Base-by-base conservation (phyloP, 495 filamentous ascomycete species). In the Entonaema liquescens region DNA sequence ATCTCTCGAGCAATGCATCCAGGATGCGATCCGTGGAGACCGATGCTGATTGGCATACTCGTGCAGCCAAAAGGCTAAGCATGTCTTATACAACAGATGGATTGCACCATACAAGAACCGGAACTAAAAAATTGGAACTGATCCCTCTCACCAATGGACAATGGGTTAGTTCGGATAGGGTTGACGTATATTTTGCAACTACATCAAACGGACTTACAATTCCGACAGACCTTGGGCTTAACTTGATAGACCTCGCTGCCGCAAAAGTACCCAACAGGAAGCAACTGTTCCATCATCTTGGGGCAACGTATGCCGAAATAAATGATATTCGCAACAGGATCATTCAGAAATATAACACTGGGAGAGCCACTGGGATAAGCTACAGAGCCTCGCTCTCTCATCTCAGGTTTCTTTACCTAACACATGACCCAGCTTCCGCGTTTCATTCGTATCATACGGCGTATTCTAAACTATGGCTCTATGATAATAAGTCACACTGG, bases 351-450 rank as follows among this genome's bases (percentile, higher is more conserved):
- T 1, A 58, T 70, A 74, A 44, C 21, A 3, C 58, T 12, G 19
- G 0, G 5, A 5, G 1, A 0, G 6, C 2, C 4, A 5, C 6
- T 11, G 2, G 19, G 15, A 58, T 77, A 9, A 25, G 29, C 36
- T 25, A 72, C 11, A 9, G 66, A 50, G 23, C 36, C 17, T 79
- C 78, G 4, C 59, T 65, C 4, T 35, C 59, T 35, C 73, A 77
- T 55, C 67, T 82, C 42, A 61, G 49, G 17, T 81, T 74, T 54
- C 72, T 82, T 5, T 82, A 79, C 49, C 58, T 74, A 44, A 78
- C 77, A 5, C 67, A 70, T 15, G 56, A 64, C 23, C 53, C 55
- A 17, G 38, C 54, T 23, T 23, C 42, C 19, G 5, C 21, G 38
- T 26, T 12, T 38, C 5, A 40, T 29, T 33, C 2, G 12, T n/a